A percentile compares a stretch with the other conserved stretches of the same genome.
These are phyloP conservation scores for Apiospora marii DNA, from an alignment of 2,329 filamentous ascomycete genomes.

Conservation along the genomic window DNA sequence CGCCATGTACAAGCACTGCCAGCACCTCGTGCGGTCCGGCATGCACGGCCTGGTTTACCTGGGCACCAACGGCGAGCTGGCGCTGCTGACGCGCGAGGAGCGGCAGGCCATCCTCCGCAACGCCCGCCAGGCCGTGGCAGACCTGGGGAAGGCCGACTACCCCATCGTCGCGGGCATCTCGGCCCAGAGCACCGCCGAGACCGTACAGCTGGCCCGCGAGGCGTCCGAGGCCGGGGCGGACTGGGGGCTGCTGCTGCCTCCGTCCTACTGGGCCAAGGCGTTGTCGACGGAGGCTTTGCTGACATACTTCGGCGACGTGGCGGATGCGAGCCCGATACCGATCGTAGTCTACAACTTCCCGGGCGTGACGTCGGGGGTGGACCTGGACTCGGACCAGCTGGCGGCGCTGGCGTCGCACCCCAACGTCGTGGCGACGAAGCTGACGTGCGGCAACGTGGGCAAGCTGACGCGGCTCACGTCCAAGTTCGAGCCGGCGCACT, in stretches of 20 bases:
- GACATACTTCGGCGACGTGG: slow-evolving; percentile 47
- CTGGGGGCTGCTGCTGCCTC: slow-evolving; percentile 48
- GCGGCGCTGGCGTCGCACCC: slow-evolving; percentile 36
- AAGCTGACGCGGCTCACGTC: slow-evolving; percentile 43
- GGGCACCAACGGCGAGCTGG: slow-evolving; percentile 56
- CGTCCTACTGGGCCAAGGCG: slow-evolving; percentile 50
- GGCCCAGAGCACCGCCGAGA: slow-evolving; percentile 46
- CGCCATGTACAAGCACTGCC: slow-evolving; percentile 52
- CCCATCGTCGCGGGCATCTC: slow-evolving; percentile 55
- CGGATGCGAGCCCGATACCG: slow-evolving; percentile 42
- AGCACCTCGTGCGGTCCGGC: slow-evolving; percentile 50
- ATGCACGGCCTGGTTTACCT: slow-evolving; percentile 55
- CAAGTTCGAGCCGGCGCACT: slow-evolving; percentile 47
- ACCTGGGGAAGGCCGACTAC: slow-evolving; percentile 44
- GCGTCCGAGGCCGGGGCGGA: slow-evolving; percentile 48
- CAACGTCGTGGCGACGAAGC: slow-evolving; percentile 39
- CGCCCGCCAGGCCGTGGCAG: slow-evolving; percentile 47
- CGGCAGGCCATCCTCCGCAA: slow-evolving; percentile 50
- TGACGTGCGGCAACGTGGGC: slow-evolving; percentile 41
- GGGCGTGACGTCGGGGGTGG: slow-evolving; percentile 42
- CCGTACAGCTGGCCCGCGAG: slow-evolving; percentile 46
- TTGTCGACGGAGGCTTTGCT: slow-evolving; percentile 44
- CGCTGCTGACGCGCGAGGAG: slow-evolving; percentile 50
- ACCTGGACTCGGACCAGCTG: slow-evolving; percentile 39
- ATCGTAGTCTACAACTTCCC: slow-evolving; percentile 44